phyloP scores from a whole-genome alignment of 2,329 filamentous ascomycete species.

The Xylaria sp. region DNA sequence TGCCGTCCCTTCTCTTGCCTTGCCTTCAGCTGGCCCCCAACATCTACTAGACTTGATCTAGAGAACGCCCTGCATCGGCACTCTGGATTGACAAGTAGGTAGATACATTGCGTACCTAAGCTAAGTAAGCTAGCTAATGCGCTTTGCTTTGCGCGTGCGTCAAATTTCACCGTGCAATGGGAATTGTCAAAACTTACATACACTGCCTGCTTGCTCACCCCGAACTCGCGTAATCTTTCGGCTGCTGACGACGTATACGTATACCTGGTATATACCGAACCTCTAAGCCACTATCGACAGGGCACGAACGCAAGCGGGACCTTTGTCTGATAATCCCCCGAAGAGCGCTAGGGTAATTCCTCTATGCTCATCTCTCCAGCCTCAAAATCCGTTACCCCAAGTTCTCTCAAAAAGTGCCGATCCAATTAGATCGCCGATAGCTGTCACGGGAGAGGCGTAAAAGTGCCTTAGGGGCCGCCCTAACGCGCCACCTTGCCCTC shows the following conservation, averaged over 20 bases:
- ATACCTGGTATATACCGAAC: background rate
- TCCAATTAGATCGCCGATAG: conserved; percentile 15
- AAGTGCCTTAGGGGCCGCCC: conserved; percentile 4
- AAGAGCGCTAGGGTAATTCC: conserved; percentile 1
- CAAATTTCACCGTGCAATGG: conserved; percentile 10
- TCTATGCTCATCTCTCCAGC: conserved; percentile 24
- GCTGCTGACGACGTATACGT: conserved; percentile 33
- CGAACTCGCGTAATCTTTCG: conserved; percentile 20
- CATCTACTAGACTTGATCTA: conserved; percentile 11
- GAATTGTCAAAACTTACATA: conserved; percentile 10
- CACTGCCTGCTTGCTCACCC: background rate
- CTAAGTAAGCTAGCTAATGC: background rate
- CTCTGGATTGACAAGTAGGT: conserved; percentile 10
- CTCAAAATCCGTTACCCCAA: conserved; percentile 20
- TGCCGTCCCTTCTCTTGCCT: conserved; percentile 42
- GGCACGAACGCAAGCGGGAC: conserved; percentile 11
- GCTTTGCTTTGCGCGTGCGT: conserved; percentile 8
- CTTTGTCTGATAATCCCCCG: conserved; percentile 4
- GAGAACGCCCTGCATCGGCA: conserved; percentile 25
- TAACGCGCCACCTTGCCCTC: conserved; percentile 3
- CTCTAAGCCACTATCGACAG: conserved; percentile 22
- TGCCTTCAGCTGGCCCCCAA: conserved; percentile 48
- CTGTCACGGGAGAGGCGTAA: conserved; percentile 10
- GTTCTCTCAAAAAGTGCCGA: conserved; percentile 13
- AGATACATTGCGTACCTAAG: background rate